Percentiles rank a stretch among this genome's conserved stretches.
phyloP scores from a whole-genome alignment of 495 filamentous ascomycete species.

The Xanthoparmelia taractica region DNA sequence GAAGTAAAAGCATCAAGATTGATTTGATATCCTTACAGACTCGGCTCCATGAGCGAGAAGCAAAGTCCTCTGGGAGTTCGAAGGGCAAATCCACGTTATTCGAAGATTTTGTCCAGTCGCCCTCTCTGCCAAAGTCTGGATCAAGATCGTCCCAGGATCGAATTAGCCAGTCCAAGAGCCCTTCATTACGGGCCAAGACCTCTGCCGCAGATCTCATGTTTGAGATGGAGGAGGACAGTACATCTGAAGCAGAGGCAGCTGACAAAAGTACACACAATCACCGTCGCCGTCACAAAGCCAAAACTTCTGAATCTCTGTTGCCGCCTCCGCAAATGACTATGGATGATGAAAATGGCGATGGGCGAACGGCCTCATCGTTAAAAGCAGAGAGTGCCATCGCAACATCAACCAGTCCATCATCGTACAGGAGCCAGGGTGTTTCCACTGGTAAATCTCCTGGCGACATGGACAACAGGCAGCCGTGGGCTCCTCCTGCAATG shows the following conservation, averaged over 20 bases:
- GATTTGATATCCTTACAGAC: conserved; percentile 53
- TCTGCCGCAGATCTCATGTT: conserved; percentile 79
- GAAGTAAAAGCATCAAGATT: conserved; percentile 48
- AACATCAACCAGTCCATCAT: conserved; percentile 19
- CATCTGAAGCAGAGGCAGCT: background rate
- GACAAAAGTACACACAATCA: conserved; percentile 6
- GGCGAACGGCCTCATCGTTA: conserved; percentile 25
- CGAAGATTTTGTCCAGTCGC: conserved; percentile 50
- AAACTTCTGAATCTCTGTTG: background rate
- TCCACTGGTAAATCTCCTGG: conserved; percentile 7
- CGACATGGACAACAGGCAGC: conserved; percentile 25
- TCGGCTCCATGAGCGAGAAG: conserved; percentile 53
- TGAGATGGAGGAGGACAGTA: conserved; percentile 80
- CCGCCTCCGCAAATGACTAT: conserved; percentile 6
- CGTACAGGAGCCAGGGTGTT: background rate
- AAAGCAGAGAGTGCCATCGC: conserved; percentile 32
- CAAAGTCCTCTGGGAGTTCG: conserved; percentile 37
- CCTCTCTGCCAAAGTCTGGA: conserved; percentile 47
- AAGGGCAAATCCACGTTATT: conserved; percentile 43
- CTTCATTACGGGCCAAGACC: conserved; percentile 54
- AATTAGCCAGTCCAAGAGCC: conserved; percentile 42
- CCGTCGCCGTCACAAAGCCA: background rate
- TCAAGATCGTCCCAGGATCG: conserved; percentile 39
- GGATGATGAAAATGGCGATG: conserved; percentile 14
- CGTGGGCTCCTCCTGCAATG: conserved; percentile 56